A percentile compares a stretch with the other conserved stretches of the same genome.
phyloP scores from a whole-genome alignment of 306 rosid species.

The Prunus mongolica region DNA sequence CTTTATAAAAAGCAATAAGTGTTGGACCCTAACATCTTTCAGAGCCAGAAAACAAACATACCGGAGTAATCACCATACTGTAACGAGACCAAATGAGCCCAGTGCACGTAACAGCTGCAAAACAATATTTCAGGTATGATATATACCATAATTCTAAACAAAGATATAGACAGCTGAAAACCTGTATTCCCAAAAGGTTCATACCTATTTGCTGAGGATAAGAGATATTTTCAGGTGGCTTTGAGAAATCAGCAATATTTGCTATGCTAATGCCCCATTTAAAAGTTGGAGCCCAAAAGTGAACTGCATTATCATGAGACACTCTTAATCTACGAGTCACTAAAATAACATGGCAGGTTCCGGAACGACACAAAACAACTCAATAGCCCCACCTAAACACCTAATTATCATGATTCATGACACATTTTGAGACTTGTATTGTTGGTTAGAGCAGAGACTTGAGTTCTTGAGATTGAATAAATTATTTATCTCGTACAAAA shows the following conservation, averaged over 20 bases:
- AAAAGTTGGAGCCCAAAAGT: conserved; percentile 28
- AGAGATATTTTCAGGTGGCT: conserved; percentile 12
- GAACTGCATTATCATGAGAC: conserved; percentile 9
- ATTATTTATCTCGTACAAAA: too few relatives aligned
- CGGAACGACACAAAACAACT: not conserved
- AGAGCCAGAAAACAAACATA: not conserved
- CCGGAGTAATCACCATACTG: conserved; percentile 24
- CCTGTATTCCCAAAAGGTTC: not conserved
- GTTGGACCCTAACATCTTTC: not conserved
- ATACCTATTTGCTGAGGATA: conserved; percentile 15
- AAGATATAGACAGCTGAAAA: not conserved
- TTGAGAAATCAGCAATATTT: conserved; percentile 24
- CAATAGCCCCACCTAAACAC: not conserved
- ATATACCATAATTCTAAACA: not conserved
- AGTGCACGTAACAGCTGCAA: conserved; percentile 20
- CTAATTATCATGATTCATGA: not conserved
- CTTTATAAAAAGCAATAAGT: not conserved
- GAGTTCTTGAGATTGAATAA: too few relatives aligned
- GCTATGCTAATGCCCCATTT: conserved; percentile 28
- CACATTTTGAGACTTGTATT: not conserved
- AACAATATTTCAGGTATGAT: not conserved
- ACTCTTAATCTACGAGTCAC: not conserved
- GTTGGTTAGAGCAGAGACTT: not conserved
- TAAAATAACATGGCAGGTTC: not conserved
- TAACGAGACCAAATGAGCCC: conserved; percentile 20